Conservation (phyloP, 1,139 yeast genomes). For the Blastobotrys persicus region DNA sequence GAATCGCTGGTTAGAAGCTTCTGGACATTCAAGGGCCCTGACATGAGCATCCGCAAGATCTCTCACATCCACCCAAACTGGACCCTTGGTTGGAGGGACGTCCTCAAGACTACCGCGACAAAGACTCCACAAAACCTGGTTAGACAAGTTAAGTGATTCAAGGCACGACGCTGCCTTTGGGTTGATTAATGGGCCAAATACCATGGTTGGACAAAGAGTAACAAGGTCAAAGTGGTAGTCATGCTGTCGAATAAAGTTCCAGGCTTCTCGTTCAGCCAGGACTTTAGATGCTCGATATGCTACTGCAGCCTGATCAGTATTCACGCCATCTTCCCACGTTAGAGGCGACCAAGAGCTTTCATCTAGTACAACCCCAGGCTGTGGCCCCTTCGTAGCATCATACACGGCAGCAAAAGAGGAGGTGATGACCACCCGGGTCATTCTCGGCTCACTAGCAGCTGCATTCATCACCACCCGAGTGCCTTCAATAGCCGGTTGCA, state of each 20-base stretch:
- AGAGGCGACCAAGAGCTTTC: slow-evolving; percentile 3
- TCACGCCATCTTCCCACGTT: slow-evolving; percentile 1
- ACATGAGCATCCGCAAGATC: slow-evolving; percentile 9
- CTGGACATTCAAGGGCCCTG: slow-evolving; percentile 4
- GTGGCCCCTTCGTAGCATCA: not conserved
- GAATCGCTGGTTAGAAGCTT: slow-evolving; percentile 6
- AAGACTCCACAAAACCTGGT: slow-evolving; percentile 3
- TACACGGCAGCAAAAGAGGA: slow-evolving; percentile 47
- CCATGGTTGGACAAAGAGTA: not conserved
- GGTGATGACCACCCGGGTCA: slow-evolving; percentile 52
- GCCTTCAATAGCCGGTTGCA: slow-evolving; percentile 53
- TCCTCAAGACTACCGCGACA: not conserved
- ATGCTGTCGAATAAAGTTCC: not conserved
- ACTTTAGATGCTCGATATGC: slow-evolving; percentile 1
- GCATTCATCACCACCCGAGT: slow-evolving; percentile 46
- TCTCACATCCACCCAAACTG: slow-evolving; percentile 6
- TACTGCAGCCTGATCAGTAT: not conserved
- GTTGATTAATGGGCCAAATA: not conserved
- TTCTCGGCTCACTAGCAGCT: slow-evolving; percentile 42
- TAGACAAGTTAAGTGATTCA: not conserved
- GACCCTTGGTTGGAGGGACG: slow-evolving; percentile 4
- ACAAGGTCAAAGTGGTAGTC: not conserved
- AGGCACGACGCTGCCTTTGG: not conserved
- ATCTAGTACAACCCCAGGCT: not conserved
- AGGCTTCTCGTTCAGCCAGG: slow-evolving; percentile 1